Evolutionary conservation across 306 rosid species (phyloP).

Genomic region (Benincasa hispida): DNA sequence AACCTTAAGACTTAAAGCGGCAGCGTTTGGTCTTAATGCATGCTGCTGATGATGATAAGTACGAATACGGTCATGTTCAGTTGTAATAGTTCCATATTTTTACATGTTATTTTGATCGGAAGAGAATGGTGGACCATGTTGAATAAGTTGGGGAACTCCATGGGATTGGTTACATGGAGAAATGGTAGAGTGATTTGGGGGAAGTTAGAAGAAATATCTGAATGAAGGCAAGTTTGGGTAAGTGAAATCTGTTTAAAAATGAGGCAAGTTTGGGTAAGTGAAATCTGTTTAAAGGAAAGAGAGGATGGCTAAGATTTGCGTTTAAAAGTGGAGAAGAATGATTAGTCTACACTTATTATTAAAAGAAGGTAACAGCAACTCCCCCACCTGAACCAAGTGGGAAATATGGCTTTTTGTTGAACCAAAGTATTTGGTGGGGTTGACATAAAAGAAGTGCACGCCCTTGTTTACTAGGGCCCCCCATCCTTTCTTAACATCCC

Average conservation of each 20-base stretch:
- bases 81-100: slow-evolving; percentile 1
- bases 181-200: not conserved
- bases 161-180: not conserved
- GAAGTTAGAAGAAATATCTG: not conserved
- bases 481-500: no score
- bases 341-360: not conserved
- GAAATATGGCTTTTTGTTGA: not conserved
- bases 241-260: no score
- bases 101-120: slow-evolving; percentile 5
- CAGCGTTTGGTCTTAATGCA: slow-evolving; percentile 41
- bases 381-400: slow-evolving; percentile 1
- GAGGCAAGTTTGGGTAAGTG: not conserved
- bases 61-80: not conserved
- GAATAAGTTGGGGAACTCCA: not conserved
- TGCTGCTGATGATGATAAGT: slow-evolving; percentile 2
- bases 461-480: not conserved
- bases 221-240: no score
- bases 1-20: slow-evolving; percentile 49
- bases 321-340: slow-evolving; percentile 8
- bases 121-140: not conserved
- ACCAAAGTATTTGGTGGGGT: not conserved
- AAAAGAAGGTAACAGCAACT: not conserved
- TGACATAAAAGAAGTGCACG: slow-evolving; percentile 2
- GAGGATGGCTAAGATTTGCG: not conserved
- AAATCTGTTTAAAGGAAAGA: not conserved